phyloP scores from a whole-genome alignment of 768 basidiomycete genomes.

The Dentipellis fragilis region DNA sequence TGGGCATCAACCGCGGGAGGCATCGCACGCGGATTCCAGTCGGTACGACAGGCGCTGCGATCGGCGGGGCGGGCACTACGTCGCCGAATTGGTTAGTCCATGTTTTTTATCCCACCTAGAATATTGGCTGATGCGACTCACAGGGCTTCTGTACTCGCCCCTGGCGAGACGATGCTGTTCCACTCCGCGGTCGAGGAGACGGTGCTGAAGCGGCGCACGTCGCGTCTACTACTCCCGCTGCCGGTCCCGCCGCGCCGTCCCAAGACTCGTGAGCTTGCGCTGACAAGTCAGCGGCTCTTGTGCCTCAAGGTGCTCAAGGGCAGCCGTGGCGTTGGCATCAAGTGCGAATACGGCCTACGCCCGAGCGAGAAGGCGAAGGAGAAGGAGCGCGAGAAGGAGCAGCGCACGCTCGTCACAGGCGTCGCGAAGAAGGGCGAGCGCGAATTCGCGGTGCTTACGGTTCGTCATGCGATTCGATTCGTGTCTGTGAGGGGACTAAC shows the following conservation, averaged over 20 bases:
- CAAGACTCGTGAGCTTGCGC: slow-evolving; percentile 43
- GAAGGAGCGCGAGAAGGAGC: slow-evolving; percentile 38
- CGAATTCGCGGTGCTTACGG: slow-evolving; percentile 53
- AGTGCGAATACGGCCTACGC: slow-evolving; percentile 40
- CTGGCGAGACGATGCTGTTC: slow-evolving; percentile 39
- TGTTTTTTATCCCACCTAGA: neutral
- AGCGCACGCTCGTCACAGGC: slow-evolving; percentile 31
- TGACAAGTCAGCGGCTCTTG: slow-evolving; percentile 47
- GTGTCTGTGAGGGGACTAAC: neutral
- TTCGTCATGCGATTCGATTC: slow-evolving; percentile 24
- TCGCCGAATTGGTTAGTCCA: slow-evolving; percentile 34
- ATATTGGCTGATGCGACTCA: neutral
- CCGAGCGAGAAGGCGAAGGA: slow-evolving; percentile 20
- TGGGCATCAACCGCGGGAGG: slow-evolving; percentile 36
- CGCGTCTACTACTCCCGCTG: slow-evolving; percentile 38
- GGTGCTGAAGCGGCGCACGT: slow-evolving; percentile 45
- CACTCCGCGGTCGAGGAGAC: slow-evolving; percentile 44
- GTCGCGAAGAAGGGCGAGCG: slow-evolving; percentile 45
- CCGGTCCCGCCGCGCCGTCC: slow-evolving; percentile 37
- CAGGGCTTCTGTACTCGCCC: slow-evolving; percentile 29
- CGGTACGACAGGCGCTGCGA: slow-evolving; percentile 31
- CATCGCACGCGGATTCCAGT: slow-evolving; percentile 44
- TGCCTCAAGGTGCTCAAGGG: slow-evolving; percentile 42
- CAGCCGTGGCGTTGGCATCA: slow-evolving; percentile 31
- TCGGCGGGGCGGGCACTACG: too few species aligned